Evolutionary conservation across 225 moss, liverwort and hornwort species (phyloP).

Genomic region (Pseudisothecium myosuroides): DNA sequence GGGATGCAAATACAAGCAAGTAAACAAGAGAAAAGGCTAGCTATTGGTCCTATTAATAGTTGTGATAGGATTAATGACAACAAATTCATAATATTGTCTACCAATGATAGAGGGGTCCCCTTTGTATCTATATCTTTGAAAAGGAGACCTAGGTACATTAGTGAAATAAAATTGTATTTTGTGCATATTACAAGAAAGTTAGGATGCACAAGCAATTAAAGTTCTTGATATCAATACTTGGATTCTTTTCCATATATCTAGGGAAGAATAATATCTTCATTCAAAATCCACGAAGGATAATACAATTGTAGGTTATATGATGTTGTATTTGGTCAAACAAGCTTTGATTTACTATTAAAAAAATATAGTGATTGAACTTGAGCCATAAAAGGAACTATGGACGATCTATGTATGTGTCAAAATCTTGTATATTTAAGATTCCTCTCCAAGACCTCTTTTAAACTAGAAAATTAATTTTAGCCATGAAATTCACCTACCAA

Average conservation of each 20-base stretch:
- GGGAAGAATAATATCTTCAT: accelerated
- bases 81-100: neutral
- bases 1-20: neutral
- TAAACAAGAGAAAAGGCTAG: neutral
- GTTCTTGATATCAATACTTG: accelerated
- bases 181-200: neutral
- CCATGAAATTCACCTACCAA: neutral
- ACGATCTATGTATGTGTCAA: neutral
- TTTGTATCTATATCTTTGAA: neutral
- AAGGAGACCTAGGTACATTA: neutral
- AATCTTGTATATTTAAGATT: neutral
- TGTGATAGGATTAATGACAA: neutral
- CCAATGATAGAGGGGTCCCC: accelerated
- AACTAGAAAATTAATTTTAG: neutral
- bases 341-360: accelerated
- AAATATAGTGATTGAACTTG: too few relatives aligned
- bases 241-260: accelerated
- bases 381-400: neutral
- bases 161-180: too few relatives aligned
- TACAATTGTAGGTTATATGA: neutral
- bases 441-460: accelerated
- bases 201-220: neutral
- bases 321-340: neutral
- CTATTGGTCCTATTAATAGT: neutral
- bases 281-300: accelerated